A percentile compares a stretch with the other conserved stretches of the same genome.
phyloP scores from a whole-genome alignment of 768 basidiomycete species.

The Boletus sensibilis region DNA sequence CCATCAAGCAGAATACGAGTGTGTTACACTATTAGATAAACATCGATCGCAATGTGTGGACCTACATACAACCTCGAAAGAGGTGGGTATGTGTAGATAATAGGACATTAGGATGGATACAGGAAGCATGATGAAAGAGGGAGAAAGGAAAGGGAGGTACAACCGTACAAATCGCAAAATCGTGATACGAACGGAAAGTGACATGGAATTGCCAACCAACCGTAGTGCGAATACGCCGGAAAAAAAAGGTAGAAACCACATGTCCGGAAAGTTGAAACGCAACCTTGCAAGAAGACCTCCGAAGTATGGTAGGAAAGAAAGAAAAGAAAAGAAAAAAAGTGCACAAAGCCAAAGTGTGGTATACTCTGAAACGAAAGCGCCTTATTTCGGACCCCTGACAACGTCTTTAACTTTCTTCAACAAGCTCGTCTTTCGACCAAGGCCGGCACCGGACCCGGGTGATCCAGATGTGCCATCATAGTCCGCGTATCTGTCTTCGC shows the following conservation, averaged over 20 bases:
- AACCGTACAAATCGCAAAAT: slow-evolving; percentile 13
- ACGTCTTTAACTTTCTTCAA: slow-evolving; percentile 78
- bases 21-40: slow-evolving; percentile 34
- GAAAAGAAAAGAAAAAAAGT: slow-evolving; percentile 5
- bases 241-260: not conserved
- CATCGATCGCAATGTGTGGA: slow-evolving; percentile 26
- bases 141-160: not conserved
- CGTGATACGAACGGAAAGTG: not conserved
- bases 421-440: slow-evolving; percentile 74
- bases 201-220: slow-evolving; percentile 4
- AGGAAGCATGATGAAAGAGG: slow-evolving; percentile 25
- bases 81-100: slow-evolving; percentile 35
- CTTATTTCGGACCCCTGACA: slow-evolving; percentile 55
- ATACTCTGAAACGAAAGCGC: slow-evolving; percentile 4
- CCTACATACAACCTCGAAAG: slow-evolving; percentile 35
- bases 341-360: slow-evolving; percentile 4
- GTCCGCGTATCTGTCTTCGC: slow-evolving; percentile 43
- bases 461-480: slow-evolving; percentile 43
- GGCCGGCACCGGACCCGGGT: slow-evolving; percentile 40
- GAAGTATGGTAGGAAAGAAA: slow-evolving; percentile 6
- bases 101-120: slow-evolving; percentile 33
- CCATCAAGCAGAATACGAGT: slow-evolving; percentile 12
- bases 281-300: slow-evolving; percentile 7
- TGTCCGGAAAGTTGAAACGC: not conserved
- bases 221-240: not conserved